Evolutionary conservation across 495 filamentous ascomycete genomes (phyloP), one percentile per base, ranked within the genome.

Genomic region (Penicillium roqueforti): DNA sequence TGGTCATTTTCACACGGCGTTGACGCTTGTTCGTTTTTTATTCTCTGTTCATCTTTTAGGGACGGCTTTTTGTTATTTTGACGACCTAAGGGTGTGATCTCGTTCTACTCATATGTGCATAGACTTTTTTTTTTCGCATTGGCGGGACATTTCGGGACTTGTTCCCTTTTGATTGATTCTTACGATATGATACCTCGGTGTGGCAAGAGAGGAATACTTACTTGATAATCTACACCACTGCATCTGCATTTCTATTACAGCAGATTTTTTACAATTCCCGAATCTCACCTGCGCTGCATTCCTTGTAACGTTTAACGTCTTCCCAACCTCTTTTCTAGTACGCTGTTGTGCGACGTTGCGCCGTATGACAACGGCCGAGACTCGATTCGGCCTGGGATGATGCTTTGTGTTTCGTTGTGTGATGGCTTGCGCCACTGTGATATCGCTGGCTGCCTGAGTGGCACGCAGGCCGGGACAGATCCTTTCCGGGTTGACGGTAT

Each of bases 131-230:
- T 62, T 59, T 53, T 54, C 48, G 57, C 61, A 64, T 66, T 52
- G 57, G 63, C 25, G 49, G 52, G 57, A 52, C 23, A 34, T 51
- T 19, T 18, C 32, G 44, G 54, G 41, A 45, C 28, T 43, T 23
- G 59, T 32, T 55, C 39, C 22, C 32, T 44, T 52, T 53, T 40
- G n/a, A 41, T 54, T 25, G 44, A 32, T 51, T 54, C 50, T 60
- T 47, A 66, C 48, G 61, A 66, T 66, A 66, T 61, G 63, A 66
- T 66, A 66, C 61, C 61, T 56, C 51, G 50, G 50, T 47, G 22
- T 50, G 47, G 47, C 23, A 49, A 19, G 6, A 14, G 6, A n/a
- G n/a, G n/a, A 37, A 45, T 31, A 34, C 25, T n/a, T n/a, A n/a
- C n/a, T 39, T 31, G 6, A 19, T 7, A 25, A 54, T 54, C 43